Evolutionary conservation across 2,329 filamentous ascomycete genomes (phyloP).

Genomic region (Incumbomyces delicatus): DNA sequence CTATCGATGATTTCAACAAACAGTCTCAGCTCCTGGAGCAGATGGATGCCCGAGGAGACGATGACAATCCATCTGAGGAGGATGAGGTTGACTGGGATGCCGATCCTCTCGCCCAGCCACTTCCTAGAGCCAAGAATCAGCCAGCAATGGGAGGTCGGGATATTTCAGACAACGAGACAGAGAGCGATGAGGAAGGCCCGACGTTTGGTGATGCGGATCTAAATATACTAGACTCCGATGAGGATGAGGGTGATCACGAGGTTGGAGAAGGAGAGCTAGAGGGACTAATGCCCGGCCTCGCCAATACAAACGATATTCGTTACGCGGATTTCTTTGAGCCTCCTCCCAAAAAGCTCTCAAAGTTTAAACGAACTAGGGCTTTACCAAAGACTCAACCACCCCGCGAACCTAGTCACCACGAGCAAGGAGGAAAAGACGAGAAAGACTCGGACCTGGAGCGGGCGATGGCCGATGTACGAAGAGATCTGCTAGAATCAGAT

Average conservation of each 20-base stretch:
- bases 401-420: constrained; percentile 33
- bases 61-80: constrained; percentile 70
- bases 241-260: constrained; percentile 49
- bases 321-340: constrained; percentile 92
- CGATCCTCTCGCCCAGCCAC: constrained; percentile 52
- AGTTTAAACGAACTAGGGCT: constrained; percentile 44
- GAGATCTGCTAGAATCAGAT: constrained; percentile 80
- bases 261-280: constrained; percentile 40
- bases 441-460: constrained; percentile 61
- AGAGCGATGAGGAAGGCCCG: constrained; percentile 59
- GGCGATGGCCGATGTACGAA: constrained; percentile 76
- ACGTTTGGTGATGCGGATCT: constrained; percentile 74
- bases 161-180: constrained; percentile 26
- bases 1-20: constrained; percentile 93
- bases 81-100: constrained; percentile 81
- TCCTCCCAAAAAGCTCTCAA: constrained; percentile 61
- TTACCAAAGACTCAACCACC: constrained; percentile 43
- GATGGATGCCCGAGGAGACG: constrained; percentile 66
- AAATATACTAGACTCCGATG: constrained; percentile 56
- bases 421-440: constrained; percentile 12
- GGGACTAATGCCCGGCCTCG: constrained; percentile 45
- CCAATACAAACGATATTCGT: constrained; percentile 78
- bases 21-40: constrained; percentile 83
- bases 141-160: constrained; percentile 11
- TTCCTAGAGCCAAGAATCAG: constrained; percentile 21